Percentiles rank a stretch among this genome's conserved stretches.
Evolutionary conservation across 306 rosid genomes (phyloP).

Genomic region (Citrullus mucosospermus): DNA sequence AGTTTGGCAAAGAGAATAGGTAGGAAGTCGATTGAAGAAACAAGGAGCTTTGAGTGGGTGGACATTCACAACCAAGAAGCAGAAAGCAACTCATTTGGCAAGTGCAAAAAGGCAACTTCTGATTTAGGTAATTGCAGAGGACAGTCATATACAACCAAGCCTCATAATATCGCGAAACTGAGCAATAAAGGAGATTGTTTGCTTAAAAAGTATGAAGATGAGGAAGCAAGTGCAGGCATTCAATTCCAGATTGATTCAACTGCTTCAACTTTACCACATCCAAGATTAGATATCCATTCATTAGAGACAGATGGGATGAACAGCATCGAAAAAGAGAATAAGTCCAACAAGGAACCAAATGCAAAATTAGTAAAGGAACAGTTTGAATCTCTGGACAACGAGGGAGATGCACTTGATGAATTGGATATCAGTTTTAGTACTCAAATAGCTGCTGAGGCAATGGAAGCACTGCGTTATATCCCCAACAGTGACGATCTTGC

Average conservation of each 20-base stretch:
- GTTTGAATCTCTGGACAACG: conserved; percentile 24
- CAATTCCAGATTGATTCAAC: neutral
- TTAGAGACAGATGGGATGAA: neutral
- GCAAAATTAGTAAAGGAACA: conserved; percentile 24
- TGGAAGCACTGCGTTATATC: conserved; percentile 54
- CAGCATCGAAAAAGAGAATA: neutral
- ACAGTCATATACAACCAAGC: conserved; percentile 16
- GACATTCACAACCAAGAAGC: conserved; percentile 78
- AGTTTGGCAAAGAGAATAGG: conserved; percentile 52
- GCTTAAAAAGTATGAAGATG: conserved; percentile 15
- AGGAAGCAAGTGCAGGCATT: neutral
- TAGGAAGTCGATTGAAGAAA: conserved; percentile 23
- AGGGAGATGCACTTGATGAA: conserved; percentile 20
- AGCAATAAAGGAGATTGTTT: conserved; percentile 14
- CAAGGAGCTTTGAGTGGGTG: conserved; percentile 69
- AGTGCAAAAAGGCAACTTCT: conserved; percentile 47
- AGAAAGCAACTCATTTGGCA: conserved; percentile 57
- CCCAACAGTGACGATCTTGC: conserved; percentile 20
- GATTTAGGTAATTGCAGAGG: conserved; percentile 15
- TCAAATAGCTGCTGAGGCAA: conserved; percentile 95
- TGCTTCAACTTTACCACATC: neutral
- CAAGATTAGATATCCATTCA: neutral
- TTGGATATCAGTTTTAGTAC: conserved; percentile 62
- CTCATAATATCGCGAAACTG: conserved; percentile 17
- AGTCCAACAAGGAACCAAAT: neutral